Conservation (phyloP, 495 filamentous ascomycete genomes). For the Talaromyces stipitatus region DNA sequence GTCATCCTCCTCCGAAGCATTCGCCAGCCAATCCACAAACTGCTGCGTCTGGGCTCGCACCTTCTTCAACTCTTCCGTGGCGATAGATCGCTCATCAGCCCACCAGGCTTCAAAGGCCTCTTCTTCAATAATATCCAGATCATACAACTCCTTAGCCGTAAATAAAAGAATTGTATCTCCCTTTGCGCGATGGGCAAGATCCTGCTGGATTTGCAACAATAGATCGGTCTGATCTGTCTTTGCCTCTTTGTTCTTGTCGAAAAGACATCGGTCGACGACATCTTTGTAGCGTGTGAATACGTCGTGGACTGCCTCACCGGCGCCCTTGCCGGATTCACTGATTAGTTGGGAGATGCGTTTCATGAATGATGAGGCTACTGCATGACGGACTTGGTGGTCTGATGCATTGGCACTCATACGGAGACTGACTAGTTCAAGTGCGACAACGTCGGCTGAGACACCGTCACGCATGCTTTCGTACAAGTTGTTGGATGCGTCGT, state of each 20-base stretch:
- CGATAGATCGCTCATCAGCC: constrained; percentile 57
- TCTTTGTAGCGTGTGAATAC: constrained; percentile 49
- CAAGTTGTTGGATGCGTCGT: constrained; percentile 77
- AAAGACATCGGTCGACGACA: constrained; percentile 50
- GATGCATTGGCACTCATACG: constrained; percentile 84
- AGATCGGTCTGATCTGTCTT: constrained; percentile 79
- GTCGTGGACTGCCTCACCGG: constrained; percentile 57
- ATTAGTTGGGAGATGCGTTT: constrained; percentile 70
- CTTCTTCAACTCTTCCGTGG: constrained; percentile 55
- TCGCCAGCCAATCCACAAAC: constrained; percentile 80
- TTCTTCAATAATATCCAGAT: constrained; percentile 78
- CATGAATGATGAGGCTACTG: constrained; percentile 77
- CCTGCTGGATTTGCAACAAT: constrained; percentile 70
- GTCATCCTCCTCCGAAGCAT: constrained; percentile 72
- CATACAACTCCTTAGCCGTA: constrained; percentile 72
- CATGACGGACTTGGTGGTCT: constrained; percentile 77
- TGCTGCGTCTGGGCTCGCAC: constrained; percentile 66
- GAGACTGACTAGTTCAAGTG: constrained; percentile 82
- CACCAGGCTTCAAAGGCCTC: constrained; percentile 88
- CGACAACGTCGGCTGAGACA: constrained; percentile 74
- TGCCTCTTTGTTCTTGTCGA: constrained; percentile 47
- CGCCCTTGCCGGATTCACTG: constrained; percentile 43
- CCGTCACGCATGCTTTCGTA: constrained; percentile 69
- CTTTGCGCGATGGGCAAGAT: constrained; percentile 53
- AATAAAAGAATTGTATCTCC: constrained; percentile 65